Evolutionary conservation across 345 rosid species (phyloP), one percentile per base, ranked within the genome.

Genomic region (Adansonia digitata): DNA sequence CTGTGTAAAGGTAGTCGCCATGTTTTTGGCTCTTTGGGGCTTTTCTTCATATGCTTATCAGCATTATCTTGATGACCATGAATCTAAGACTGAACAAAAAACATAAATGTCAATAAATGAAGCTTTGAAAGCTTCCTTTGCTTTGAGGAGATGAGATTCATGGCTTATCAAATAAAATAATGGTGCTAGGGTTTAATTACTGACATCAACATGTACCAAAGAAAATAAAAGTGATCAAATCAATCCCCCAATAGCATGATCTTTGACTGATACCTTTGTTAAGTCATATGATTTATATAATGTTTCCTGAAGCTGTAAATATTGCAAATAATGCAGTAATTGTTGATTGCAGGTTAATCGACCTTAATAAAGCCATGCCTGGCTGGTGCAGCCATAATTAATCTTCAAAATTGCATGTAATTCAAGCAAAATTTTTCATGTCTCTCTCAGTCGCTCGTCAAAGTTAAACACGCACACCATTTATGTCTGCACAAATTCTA

Each of bases 21-120:
- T 88, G 85, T 72, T 82, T 62, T 76, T 91, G 77, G 89, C 89
- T n/a, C 7, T 84, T 0, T 86, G 89, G 90, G 96, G 90, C 1
- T 86, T 89, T 52, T 6, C 85, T 68, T 89, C 88, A 2, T 86
- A 75, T 34, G 82, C 79, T 17, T 91, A 86, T 77, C 96, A 89
- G 80, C 90, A 89, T 3, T 84, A 89, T 74, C 77, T 87, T 0
- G 93, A 88, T 57, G 86, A 80, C 4, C 70, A 14, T 0, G 51
- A 71, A 46, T 45, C 71, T 45, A 27, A 67, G 62, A 73, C 62
- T 72, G 77, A 79, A 37, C 51, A 27, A n/a, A 37, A n/a, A 61
- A 60, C 26, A 64, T 45, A 71, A 40, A 24, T 35, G 40, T 34
- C 75, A 64, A 64, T 10, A 49, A n/a, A 24, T 55, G 72, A 52